These are phyloP conservation scores for Pythium folliculosum DNA, from an alignment of 352 stramenopile genomes.

Conservation along the genomic window DNA sequence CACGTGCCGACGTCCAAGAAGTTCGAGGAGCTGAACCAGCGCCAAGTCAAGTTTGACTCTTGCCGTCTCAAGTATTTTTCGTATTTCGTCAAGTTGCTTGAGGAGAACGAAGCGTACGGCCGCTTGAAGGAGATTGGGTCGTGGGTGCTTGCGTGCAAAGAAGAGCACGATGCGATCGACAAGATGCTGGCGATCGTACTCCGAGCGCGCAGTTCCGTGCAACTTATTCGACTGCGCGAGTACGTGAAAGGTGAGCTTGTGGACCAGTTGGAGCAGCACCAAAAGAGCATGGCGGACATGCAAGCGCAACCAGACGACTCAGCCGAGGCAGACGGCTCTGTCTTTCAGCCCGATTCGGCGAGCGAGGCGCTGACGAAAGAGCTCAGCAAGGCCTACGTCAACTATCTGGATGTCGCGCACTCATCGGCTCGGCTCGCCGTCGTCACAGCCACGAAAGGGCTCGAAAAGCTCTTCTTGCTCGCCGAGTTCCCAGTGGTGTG, in stretches of 20 bases:
- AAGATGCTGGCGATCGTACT: constrained; percentile 67
- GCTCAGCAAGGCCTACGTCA: constrained; percentile 62
- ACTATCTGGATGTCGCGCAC: constrained; percentile 55
- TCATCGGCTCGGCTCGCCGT: constrained; percentile 34
- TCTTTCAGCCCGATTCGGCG: not conserved
- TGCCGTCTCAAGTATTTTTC: constrained; percentile 79
- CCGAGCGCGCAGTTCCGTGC: constrained; percentile 45
- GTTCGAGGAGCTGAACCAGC: constrained; percentile 82
- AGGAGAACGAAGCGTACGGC: constrained; percentile 53
- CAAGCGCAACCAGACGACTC: not conserved
- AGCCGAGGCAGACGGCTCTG: not conserved
- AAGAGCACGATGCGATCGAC: constrained; percentile 81
- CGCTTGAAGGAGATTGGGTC: constrained; percentile 66
- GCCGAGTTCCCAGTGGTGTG: constrained; percentile 42
- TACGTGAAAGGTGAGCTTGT: constrained; percentile 14
- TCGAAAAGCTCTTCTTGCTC: constrained; percentile 33
- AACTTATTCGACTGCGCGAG: constrained; percentile 17
- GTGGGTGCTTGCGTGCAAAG: constrained; percentile 79
- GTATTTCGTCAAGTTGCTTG: constrained; percentile 60
- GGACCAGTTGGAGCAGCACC: constrained; percentile 7
- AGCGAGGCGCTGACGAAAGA: constrained; percentile 44
- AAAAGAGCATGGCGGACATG: not conserved
- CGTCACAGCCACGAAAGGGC: constrained; percentile 23
- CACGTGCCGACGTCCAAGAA: constrained; percentile 69
- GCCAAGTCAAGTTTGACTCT: constrained; percentile 78